phyloP scores from a whole-genome alignment of 441 rosid species.

The Francoa sonchifolia region DNA sequence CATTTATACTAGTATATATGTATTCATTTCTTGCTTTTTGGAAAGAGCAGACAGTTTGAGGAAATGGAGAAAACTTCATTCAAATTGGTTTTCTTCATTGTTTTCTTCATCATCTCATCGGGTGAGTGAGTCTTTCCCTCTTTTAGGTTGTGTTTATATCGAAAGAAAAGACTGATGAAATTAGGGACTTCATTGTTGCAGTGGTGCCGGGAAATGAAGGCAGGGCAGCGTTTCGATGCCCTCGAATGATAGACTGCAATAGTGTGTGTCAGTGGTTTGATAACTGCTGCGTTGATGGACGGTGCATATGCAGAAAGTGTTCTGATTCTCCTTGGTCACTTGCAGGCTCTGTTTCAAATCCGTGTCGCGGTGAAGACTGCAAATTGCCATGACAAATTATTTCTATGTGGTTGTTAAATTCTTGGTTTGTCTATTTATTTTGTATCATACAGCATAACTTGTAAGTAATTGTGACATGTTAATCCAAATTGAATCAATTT shows the following conservation, averaged over 20 bases:
- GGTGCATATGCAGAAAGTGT: constrained; percentile 16
- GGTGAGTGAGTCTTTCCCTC: neutral
- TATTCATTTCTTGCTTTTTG: no score
- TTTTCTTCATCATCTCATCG: constrained; percentile 2
- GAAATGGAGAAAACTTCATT: neutral
- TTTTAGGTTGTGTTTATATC: no score
- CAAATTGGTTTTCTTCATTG: neutral
- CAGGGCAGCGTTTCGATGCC: constrained; percentile 14
- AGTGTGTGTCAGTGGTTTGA: constrained; percentile 16
- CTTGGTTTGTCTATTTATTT: no score
- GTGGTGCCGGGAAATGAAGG: constrained; percentile 9
- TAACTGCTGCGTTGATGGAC: constrained; percentile 10
- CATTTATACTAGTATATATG: no score
- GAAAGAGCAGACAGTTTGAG: no score
- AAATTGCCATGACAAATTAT: no score
- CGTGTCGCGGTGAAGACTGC: neutral
- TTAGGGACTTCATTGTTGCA: neutral
- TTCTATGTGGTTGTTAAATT: no score
- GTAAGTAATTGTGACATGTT: no score
- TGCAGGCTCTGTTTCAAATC: neutral
- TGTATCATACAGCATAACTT: no score
- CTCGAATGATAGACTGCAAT: constrained; percentile 15
- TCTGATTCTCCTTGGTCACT: neutral
- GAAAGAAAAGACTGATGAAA: no score
- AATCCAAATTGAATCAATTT: no score